These are phyloP conservation scores for Nematocida parisii DNA, from an alignment of 371 early-diverging fungal genomes.

Conservation along the genomic window DNA sequence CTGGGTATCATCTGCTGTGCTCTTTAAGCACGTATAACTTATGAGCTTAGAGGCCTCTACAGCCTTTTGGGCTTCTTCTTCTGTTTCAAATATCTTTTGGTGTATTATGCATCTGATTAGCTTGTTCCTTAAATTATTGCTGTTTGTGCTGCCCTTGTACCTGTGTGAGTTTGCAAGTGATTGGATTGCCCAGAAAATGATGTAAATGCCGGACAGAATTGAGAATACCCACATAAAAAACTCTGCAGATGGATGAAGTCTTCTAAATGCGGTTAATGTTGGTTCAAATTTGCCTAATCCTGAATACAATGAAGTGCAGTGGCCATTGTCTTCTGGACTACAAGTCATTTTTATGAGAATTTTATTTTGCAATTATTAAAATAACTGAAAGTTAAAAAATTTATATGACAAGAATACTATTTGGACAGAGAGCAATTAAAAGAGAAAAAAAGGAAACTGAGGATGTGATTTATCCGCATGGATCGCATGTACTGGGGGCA, in stretches of 20 bases:
- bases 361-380: not conserved
- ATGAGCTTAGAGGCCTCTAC: not conserved
- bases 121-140: not conserved
- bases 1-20: not conserved
- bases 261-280: no score
- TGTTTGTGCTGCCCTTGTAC: not conserved
- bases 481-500: constrained; percentile 28
- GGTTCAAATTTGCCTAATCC: not conserved
- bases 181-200: not conserved
- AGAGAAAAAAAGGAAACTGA: not conserved
- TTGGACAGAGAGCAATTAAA: constrained; percentile 56
- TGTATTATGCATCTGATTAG: not conserved
- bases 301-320: not conserved
- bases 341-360: not conserved
- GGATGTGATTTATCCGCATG: not conserved
- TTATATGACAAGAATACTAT: constrained; percentile 50
- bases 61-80: not conserved
- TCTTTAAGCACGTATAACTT: not conserved
- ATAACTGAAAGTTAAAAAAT: constrained; percentile 22
- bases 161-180: not conserved
- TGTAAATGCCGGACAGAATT: not conserved
- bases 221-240: no score
- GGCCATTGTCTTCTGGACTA: not conserved
- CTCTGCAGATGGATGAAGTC: no score
- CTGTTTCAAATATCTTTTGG: not conserved